Conservation (phyloP, 148 eudicot species). For the Chenopodium formosanum region DNA sequence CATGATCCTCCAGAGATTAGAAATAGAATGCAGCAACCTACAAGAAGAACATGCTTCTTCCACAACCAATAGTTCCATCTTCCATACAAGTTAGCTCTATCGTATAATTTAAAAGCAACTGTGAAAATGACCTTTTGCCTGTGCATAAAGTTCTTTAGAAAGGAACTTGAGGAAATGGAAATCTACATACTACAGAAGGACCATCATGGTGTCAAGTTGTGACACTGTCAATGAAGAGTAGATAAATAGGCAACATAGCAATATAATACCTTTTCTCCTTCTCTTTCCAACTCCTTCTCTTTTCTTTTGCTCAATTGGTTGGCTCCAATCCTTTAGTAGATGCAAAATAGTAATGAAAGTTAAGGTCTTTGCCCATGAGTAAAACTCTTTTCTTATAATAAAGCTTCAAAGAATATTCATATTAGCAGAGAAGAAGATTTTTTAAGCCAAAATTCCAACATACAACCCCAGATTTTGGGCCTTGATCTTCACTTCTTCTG, state of each 20-base stretch:
- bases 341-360: slow-evolving; percentile 7
- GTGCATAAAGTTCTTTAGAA: background rate
- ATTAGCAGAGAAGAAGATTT: background rate
- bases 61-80: background rate
- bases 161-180: background rate
- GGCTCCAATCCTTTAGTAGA: slow-evolving; percentile 41
- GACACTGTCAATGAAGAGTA: background rate
- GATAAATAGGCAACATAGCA: background rate
- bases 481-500: slow-evolving; percentile 60
- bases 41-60: slow-evolving; percentile 2
- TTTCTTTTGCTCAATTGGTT: slow-evolving; percentile 44
- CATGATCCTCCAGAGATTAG: background rate
- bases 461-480: slow-evolving; percentile 67
- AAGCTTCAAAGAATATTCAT: background rate
- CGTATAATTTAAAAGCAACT: background rate
- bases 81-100: background rate
- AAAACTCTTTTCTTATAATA: background rate
- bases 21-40: background rate
- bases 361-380: background rate
- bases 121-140: background rate
- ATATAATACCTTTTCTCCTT: slow-evolving; percentile 62
- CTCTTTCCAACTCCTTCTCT: slow-evolving; percentile 51
- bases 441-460: background rate
- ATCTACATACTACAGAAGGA: background rate
- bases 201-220: background rate